Evolutionary conservation across 2,329 filamentous ascomycete species (phyloP).

Genomic region (Akanthomyces muscarius): DNA sequence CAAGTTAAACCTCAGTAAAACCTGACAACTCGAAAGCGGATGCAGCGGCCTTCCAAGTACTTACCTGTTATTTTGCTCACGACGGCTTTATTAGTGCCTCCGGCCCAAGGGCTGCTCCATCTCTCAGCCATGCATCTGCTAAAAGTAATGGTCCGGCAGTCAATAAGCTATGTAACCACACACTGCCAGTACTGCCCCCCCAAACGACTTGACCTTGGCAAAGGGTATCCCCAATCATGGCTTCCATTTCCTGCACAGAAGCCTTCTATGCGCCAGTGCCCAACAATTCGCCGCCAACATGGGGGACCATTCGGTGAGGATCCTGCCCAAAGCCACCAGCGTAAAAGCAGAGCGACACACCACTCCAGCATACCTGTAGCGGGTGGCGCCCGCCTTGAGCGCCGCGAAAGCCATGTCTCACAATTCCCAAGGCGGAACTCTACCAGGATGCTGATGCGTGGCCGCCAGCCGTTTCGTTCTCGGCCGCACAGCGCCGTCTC

Average conservation of each 20-base stretch:
- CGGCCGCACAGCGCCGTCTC: not conserved
- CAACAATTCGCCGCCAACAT: not conserved
- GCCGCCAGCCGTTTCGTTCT: not conserved
- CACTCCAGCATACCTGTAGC: not conserved
- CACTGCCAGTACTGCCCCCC: not conserved
- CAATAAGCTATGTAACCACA: conserved; percentile 12
- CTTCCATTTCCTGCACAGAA: conserved; percentile 7
- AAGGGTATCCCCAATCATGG: not conserved
- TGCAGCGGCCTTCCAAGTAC: not conserved
- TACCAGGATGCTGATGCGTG: not conserved
- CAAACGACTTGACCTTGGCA: not conserved
- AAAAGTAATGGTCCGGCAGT: not conserved
- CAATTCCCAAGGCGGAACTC: not conserved
- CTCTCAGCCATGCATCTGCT: not conserved
- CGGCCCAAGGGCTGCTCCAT: not conserved
- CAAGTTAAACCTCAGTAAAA: not conserved
- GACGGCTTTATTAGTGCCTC: not conserved
- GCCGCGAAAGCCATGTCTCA: conserved; percentile 12
- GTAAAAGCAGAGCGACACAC: not conserved
- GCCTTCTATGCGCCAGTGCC: not conserved
- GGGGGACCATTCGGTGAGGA: not conserved
- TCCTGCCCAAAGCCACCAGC: not conserved
- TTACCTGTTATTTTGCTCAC: too few relatives aligned
- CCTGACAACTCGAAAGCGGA: not conserved
- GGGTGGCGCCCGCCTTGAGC: not conserved